Conservation (phyloP, 2,329 filamentous ascomycete genomes). For the Cadophora sp. region DNA sequence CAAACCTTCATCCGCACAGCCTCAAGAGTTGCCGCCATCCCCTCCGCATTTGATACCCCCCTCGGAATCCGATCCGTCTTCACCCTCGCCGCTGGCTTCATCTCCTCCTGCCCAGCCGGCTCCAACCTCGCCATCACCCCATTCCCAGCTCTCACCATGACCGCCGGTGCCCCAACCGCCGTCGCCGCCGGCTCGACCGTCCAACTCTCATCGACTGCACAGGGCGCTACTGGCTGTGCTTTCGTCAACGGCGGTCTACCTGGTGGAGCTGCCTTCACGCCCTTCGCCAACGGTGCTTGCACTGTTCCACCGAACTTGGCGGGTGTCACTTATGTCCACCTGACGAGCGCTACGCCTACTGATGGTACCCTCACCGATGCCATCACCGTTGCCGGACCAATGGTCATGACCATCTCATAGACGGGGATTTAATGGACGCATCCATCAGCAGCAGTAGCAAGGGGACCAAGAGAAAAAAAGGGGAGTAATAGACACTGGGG, state of each 20-base stretch:
- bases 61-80: constrained; percentile 74
- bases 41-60: constrained; percentile 73
- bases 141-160: constrained; percentile 65
- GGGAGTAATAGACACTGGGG: constrained; percentile 4
- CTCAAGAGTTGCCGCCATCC: constrained; percentile 63
- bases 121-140: constrained; percentile 68
- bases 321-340: constrained; percentile 71
- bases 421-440: no score
- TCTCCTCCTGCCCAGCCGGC: constrained; percentile 70
- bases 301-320: constrained; percentile 65
- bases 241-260: constrained; percentile 67
- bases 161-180: constrained; percentile 49
- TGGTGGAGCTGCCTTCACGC: constrained; percentile 65
- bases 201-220: constrained; percentile 57
- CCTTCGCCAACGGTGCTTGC: constrained; percentile 63
- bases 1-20: constrained; percentile 74
- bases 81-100: constrained; percentile 76
- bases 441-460: no score
- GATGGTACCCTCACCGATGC: constrained; percentile 63
- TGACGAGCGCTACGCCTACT: constrained; percentile 61
- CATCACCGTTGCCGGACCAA: constrained; percentile 70
- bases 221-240: constrained; percentile 65
- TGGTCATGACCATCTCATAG: constrained; percentile 55
- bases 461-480: constrained; percentile 3
- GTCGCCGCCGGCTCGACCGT: constrained; percentile 51